A percentile compares a stretch with the other conserved stretches of the same genome.
Evolutionary conservation across 1,284 basidiomycete genomes (phyloP).

Genomic region (Coniophora puteana): DNA sequence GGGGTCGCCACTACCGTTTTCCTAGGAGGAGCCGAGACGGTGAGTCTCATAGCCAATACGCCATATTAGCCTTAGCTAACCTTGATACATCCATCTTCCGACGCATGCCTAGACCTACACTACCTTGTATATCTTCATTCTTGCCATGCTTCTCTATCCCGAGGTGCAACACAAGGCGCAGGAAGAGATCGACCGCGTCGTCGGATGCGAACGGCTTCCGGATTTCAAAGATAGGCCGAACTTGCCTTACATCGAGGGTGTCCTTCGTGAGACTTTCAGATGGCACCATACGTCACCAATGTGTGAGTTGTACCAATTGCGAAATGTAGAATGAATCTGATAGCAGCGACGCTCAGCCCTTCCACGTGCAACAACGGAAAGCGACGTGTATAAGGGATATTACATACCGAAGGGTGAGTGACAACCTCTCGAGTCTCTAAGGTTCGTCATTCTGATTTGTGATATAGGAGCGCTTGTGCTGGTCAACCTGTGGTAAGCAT

Average conservation of each 20-base stretch:
- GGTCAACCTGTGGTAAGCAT: slow-evolving; percentile 23
- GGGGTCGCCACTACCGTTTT: slow-evolving; percentile 24
- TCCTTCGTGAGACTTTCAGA: slow-evolving; percentile 21
- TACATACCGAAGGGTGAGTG: slow-evolving; percentile 27
- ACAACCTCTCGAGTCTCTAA: neutral
- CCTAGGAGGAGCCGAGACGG: slow-evolving; percentile 27
- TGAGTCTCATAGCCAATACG: too few relatives aligned
- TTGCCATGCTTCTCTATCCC: slow-evolving; percentile 29
- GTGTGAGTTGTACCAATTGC: slow-evolving; percentile 12
- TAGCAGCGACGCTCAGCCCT: slow-evolving; percentile 19
- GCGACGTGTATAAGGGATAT: slow-evolving; percentile 28
- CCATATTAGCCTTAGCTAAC: too few relatives aligned
- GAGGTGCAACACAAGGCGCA: slow-evolving; percentile 20
- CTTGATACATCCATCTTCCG: neutral
- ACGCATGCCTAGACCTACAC: slow-evolving; percentile 13
- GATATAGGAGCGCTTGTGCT: slow-evolving; percentile 24
- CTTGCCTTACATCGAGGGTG: slow-evolving; percentile 24
- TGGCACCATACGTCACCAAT: slow-evolving; percentile 21
- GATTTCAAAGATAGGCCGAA: slow-evolving; percentile 20
- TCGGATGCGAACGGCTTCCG: slow-evolving; percentile 25
- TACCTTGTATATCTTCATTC: slow-evolving; percentile 17
- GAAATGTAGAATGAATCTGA: too few relatives aligned
- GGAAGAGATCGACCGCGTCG: slow-evolving; percentile 23
- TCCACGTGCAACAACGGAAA: slow-evolving; percentile 21
- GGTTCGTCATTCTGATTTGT: neutral